These are phyloP conservation scores for Monosporascus sp. DNA, from an alignment of 2,329 filamentous ascomycete genomes.

Conservation along the genomic window DNA sequence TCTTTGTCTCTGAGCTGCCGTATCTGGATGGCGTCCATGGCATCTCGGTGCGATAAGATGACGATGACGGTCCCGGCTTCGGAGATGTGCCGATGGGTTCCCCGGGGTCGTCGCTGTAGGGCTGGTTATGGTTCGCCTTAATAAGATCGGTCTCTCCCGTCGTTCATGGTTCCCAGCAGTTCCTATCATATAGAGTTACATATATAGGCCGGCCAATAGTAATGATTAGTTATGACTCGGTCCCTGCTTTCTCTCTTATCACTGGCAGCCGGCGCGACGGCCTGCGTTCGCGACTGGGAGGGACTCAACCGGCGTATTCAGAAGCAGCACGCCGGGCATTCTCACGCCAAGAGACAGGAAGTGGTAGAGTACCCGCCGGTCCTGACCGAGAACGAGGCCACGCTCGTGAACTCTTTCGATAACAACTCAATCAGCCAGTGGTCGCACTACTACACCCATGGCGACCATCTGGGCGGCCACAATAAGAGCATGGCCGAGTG, in stretches of 20 bases:
- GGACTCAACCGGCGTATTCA: neutral
- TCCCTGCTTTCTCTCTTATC: neutral
- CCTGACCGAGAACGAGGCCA: conserved; percentile 3
- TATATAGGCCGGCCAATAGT: neutral
- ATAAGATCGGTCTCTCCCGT: too few relatives aligned
- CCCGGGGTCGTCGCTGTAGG: too few relatives aligned
- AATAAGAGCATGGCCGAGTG: conserved; percentile 6
- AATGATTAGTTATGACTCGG: neutral
- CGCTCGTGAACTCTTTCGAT: conserved; percentile 6
- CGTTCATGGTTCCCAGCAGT: too few relatives aligned
- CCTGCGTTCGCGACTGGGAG: conserved; percentile 6
- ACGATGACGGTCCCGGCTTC: neutral
- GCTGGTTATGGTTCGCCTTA: too few relatives aligned
- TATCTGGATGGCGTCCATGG: neutral
- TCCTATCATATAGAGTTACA: too few relatives aligned
- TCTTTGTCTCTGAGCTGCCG: neutral
- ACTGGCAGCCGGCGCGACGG: neutral
- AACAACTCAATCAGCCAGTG: conserved; percentile 5
- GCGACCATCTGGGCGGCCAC: conserved; percentile 5
- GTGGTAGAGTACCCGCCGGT: conserved; percentile 3
- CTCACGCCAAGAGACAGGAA: conserved; percentile 1
- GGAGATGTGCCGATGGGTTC: too few relatives aligned
- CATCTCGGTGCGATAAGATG: neutral
- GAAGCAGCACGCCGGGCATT: conserved; percentile 1
- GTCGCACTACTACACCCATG: conserved; percentile 8